Base-by-base conservation (phyloP, 139 green algal genomes). In the Tetratostichococcus sp. region DNA sequence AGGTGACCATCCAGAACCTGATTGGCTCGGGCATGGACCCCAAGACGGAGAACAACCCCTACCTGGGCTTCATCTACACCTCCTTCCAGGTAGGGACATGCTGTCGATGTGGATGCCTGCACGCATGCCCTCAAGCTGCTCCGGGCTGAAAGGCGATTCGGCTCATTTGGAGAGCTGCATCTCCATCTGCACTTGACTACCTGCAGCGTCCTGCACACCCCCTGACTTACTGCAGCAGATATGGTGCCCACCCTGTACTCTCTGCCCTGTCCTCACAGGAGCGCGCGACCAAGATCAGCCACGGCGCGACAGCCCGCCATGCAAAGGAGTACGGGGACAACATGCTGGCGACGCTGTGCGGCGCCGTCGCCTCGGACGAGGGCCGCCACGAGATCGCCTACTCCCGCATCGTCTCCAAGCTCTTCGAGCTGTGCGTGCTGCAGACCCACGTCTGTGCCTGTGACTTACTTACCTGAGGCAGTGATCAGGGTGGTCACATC, bases 1-100 rank as follows among this genome's bases (percentile, higher is more conserved):
- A 98, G 89, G 84, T 94, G 34, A 99, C 95, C 31, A 97, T 98
- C 72, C 95, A 99, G 85, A 98, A 98, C 84, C 88, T 99, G 74
- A 98, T 99, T 68, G 89, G 90, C 31, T 88, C 75, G 72, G 95
- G 95, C 70, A 98, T 99, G 95, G 87, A 96, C 83, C 92, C 92
- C 75, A 96, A 96, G 85, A 97, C 92, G 8, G 95, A 99, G 82
- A 98, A 99, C 93, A 98, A 98, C 88, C 91, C 95, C 5, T 99
- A 99, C 89, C 82, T 98, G 25, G 95, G 95, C 77, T 99, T 98
- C 80, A 82, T 97, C 42, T 99, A 99, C 93, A 99, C 95, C 2
- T 97, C 91, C 30, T 99, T 99, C 90, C 92, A 97, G 89, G 79
- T 73, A 65, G 39, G 39, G 8, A 50, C 8, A 25, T 26, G 4